Conservation (phyloP, 1,284 basidiomycete genomes). For the Golubevia pallescens region DNA sequence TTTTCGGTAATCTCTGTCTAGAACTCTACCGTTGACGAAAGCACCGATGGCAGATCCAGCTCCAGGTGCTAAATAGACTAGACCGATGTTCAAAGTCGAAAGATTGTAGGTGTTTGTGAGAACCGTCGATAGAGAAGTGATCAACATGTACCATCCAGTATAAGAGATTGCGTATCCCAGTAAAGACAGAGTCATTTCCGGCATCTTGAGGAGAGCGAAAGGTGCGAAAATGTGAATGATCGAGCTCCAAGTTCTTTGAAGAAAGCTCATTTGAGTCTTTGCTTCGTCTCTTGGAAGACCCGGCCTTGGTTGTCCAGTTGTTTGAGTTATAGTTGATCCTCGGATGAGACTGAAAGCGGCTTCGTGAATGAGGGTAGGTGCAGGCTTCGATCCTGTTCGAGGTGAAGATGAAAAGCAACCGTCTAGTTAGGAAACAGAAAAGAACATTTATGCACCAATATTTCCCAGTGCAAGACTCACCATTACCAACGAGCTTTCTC, state of each 20-base stretch:
- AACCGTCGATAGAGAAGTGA: not conserved
- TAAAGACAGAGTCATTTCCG: not conserved
- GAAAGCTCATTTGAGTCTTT: too few relatives aligned
- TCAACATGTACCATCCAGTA: not conserved
- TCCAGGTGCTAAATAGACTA: slow-evolving; percentile 40
- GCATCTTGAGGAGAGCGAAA: not conserved
- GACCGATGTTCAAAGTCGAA: not conserved
- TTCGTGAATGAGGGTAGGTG: not conserved
- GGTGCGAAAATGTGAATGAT: too few relatives aligned
- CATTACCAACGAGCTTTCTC: slow-evolving; percentile 64
- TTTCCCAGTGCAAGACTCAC: slow-evolving; percentile 11
- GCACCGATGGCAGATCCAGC: slow-evolving; percentile 48
- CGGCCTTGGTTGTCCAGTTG: too few relatives aligned
- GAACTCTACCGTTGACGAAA: slow-evolving; percentile 56
- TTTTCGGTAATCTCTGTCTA: slow-evolving; percentile 60
- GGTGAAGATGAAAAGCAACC: not conserved
- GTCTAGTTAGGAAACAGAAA: too few relatives aligned
- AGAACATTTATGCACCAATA: not conserved
- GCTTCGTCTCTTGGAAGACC: too few relatives aligned
- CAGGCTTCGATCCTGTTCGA: too few relatives aligned
- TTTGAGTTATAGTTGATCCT: not conserved
- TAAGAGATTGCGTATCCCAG: not conserved
- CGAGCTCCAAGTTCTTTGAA: too few relatives aligned
- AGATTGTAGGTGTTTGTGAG: not conserved
- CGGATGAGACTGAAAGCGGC: not conserved